Conservation (phyloP, 805 yeast genomes). For the Candida arabinofermentans region DNA sequence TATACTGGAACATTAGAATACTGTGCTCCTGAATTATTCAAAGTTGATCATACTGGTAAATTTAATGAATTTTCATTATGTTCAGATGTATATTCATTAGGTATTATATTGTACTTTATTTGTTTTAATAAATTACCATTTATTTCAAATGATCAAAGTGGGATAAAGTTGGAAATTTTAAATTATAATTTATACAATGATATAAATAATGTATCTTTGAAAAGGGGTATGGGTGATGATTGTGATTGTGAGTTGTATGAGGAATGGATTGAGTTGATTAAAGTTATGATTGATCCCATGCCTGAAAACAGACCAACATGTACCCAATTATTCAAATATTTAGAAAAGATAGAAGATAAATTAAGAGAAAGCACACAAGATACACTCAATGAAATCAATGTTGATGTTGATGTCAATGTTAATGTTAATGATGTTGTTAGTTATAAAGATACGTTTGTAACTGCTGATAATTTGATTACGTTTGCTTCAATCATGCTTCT, state of each 20-base stretch:
- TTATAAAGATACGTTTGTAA: too few species aligned
- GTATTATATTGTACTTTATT: constrained; percentile 73
- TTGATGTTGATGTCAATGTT: too few species aligned
- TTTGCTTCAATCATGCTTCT: constrained; percentile 1
- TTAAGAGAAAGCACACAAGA: not conserved
- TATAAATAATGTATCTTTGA: too few species aligned
- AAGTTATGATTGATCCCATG: constrained; percentile 23
- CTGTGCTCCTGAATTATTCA: constrained; percentile 79
- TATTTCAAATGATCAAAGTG: constrained; percentile 21
- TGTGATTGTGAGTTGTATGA: constrained; percentile 21
- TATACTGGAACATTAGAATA: constrained; percentile 86
- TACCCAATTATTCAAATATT: constrained; percentile 31
- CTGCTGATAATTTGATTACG: too few species aligned
- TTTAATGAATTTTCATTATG: constrained; percentile 60
- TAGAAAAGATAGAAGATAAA: constrained; percentile 14
- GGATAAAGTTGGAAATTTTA: constrained; percentile 24
- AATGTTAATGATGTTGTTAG: too few species aligned
- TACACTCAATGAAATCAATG: too few species aligned
- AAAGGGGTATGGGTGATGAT: not conserved
- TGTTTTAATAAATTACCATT: constrained; percentile 74
- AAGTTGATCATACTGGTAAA: constrained; percentile 26
- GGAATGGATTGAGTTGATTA: constrained; percentile 29
- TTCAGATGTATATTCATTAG: constrained; percentile 80
- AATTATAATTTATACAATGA: constrained; percentile 11
- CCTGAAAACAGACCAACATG: constrained; percentile 43